Evolutionary conservation across 2,329 filamentous ascomycete genomes (phyloP), one percentile per base, ranked within the genome.

Genomic region (Cadophora sp.): DNA sequence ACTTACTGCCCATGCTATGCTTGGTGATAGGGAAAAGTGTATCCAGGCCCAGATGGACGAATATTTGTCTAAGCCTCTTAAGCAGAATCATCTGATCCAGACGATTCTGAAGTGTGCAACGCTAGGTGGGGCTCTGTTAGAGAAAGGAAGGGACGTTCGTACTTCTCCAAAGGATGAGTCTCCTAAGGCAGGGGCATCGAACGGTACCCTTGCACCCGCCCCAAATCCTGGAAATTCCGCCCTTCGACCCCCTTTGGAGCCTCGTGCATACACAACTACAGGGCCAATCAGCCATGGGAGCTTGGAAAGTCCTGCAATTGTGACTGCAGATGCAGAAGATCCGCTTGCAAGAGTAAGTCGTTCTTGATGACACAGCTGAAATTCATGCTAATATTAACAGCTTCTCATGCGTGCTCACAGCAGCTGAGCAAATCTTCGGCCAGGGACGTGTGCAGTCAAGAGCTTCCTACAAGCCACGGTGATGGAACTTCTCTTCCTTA

Each of bases 11-110:
- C 96, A 99, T 81, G 96, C 96, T 75, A 99, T 99, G 96, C 90
- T 98, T 83, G 96, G 96, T 72, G 96, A 99, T 77, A 89, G 96
- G 61, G 96, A 99, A 79, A 97, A 97, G 84, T 99, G 96, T 80
- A 97, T 99, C 70, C 93, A 97, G 79, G 96, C 95, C 11, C 94
- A 98, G 82, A 99, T 99, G 96, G 96, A 99, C 79, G 96, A 99
- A 80, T 99, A 99, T 78, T 84, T 99, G 51, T 97, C 95, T 22
- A 99, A 99, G 79, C 95, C 95, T 29, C 84, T 98, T 69, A 97
- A 97, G 80, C 95, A 97, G 78, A 97, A 97, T 79, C 93, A 97
- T 79, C 90, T 98, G 77, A 97, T 98, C 76, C 95, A 98, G 82
- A 97, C 94, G 0, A 98, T 99, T 69, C 87, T 98, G 72, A 97